Conservation (phyloP, 2,329 filamentous ascomycete species). For the Sporothrix schenckii region DNA sequence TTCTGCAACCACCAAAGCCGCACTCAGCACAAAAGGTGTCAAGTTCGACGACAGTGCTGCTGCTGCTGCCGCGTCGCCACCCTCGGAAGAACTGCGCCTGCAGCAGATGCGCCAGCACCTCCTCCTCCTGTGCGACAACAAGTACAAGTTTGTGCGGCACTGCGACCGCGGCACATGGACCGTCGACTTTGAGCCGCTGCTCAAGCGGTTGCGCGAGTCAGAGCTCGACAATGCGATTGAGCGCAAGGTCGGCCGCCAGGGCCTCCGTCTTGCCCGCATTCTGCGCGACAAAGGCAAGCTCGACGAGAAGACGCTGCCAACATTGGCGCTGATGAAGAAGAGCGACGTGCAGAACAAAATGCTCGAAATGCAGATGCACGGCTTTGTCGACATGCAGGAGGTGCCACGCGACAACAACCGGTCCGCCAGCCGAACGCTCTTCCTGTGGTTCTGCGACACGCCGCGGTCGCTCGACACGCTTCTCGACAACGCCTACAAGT, state of each 20-base stretch:
- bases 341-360: slow-evolving; percentile 83
- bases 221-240: slow-evolving; percentile 83
- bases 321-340: slow-evolving; percentile 79
- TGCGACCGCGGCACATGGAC: slow-evolving; percentile 76
- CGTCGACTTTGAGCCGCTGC: slow-evolving; percentile 76
- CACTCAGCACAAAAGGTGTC: slow-evolving; percentile 43
- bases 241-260: slow-evolving; percentile 73
- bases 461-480: slow-evolving; percentile 70
- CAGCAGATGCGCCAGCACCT: slow-evolving; percentile 72
- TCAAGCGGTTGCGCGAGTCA: slow-evolving; percentile 69
- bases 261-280: slow-evolving; percentile 81
- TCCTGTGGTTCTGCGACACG: slow-evolving; percentile 87
- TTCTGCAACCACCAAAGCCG: slow-evolving; percentile 30
- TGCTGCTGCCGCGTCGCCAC: not conserved
- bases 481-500: slow-evolving; percentile 82
- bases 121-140: slow-evolving; percentile 70
- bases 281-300: slow-evolving; percentile 85
- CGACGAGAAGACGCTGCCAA: slow-evolving; percentile 88
- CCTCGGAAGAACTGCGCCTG: slow-evolving; percentile 50
- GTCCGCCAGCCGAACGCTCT: slow-evolving; percentile 80
- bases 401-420: slow-evolving; percentile 85
- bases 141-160: slow-evolving; percentile 68
- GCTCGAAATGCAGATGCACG: slow-evolving; percentile 80
- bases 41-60: slow-evolving; percentile 54
- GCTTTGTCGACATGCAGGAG: slow-evolving; percentile 90